Base-by-base conservation (phyloP, 352 stramenopile genomes). In the Phytophthora podocarpi region DNA sequence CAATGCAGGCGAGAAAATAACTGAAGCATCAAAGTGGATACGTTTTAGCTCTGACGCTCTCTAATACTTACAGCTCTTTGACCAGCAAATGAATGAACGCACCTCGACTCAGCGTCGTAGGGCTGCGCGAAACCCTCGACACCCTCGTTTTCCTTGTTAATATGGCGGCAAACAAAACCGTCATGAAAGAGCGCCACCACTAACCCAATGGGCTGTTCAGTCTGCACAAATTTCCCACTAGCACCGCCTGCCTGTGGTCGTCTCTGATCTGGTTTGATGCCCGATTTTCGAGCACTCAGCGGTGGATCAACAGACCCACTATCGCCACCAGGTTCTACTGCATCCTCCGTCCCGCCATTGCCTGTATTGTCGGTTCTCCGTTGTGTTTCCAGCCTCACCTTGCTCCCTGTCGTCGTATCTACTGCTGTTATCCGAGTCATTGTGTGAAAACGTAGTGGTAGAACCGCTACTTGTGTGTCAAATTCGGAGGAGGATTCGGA, bases 71-170 rank as follows among this genome's bases (percentile, higher is more conserved):
- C n/a, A n/a, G n/a, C n/a, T 7, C 13, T 23, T 35, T 43, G 41
- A 54, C 28, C 43, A 59, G 21, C 37, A 40, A 46, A 5, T n/a
- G n/a, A n/a, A n/a, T 46, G 35, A 21, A 64, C 60, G 37, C 20
- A 91, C 82, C 80, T 83, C 6, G 78, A 85, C 16, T 85, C 80
- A n/a, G 56, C 65, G 42, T 91, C 82, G 52, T 89, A 91, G 18
- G 82, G 82, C 64, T 91, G 82, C 12, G 78, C 79, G 26, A 89
- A 91, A 2, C 82, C 82, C 16, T 91, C 80, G 47, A 89, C 56
- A 39, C 72, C 75, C 28, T 82, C 74, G 28, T 70, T 76, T 39
- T 75, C 66, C 27, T 69, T 71, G 20, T 80, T 87, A 31, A 71
- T 76, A 47, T 91, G 80, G 16, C 78, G 78, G 16, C 82, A 91